Percentiles rank a stretch among this genome's conserved stretches.
Conservation (phyloP, 192 early-diverging fungal species). For the Coemansia sp. region DNA sequence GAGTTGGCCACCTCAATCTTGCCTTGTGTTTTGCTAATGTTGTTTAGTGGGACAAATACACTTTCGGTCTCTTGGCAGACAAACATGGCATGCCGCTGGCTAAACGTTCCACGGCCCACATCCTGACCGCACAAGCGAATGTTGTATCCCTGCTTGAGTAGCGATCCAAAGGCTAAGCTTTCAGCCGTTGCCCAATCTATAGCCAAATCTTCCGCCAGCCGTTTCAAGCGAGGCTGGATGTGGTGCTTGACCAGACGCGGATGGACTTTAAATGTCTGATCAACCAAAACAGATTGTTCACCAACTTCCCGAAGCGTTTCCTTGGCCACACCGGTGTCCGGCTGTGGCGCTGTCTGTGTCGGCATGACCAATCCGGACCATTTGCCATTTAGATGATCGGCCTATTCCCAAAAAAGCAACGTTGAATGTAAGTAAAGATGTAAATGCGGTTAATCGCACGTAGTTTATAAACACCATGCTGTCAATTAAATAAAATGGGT, state of each 20-base stretch:
- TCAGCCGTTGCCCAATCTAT: constrained; percentile 97
- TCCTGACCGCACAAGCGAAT: constrained; percentile 96
- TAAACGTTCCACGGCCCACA: constrained; percentile 97
- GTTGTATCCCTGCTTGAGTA: constrained; percentile 81
- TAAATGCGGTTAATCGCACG: not conserved
- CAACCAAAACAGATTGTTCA: constrained; percentile 70
- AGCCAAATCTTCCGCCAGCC: constrained; percentile 63
- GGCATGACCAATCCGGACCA: constrained; percentile 78
- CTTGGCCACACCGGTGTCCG: constrained; percentile 64
- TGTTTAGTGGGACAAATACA: constrained; percentile 85
- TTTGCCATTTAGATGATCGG: constrained; percentile 64
- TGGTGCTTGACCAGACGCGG: constrained; percentile 88
- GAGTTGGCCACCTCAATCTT: constrained; percentile 89
- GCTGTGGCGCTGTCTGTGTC: constrained; percentile 39
- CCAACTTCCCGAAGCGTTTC: constrained; percentile 71
- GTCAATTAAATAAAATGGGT: not conserved
- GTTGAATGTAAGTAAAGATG: not conserved
- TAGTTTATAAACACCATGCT: not conserved
- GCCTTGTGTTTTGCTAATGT: constrained; percentile 55
- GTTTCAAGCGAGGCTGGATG: constrained; percentile 75
- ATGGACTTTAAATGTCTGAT: constrained; percentile 72
- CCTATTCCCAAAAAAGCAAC: constrained; percentile 17
- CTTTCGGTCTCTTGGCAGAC: constrained; percentile 88
- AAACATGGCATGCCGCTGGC: constrained; percentile 95
- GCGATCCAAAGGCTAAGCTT: constrained; percentile 83